These are phyloP conservation scores for Candida sp. DNA, from an alignment of 1,139 yeast genomes.

Conservation along the genomic window DNA sequence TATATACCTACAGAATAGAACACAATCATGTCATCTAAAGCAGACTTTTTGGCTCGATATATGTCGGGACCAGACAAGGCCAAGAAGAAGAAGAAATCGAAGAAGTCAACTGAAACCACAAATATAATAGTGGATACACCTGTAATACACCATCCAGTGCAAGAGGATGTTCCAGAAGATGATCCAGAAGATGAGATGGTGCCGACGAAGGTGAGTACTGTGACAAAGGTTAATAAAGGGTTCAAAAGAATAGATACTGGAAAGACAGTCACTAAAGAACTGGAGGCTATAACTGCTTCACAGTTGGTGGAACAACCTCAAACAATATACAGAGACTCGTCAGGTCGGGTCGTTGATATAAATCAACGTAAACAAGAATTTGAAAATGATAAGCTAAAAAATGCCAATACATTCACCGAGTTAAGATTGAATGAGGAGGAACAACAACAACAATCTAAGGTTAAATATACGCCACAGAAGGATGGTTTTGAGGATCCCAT, in stretches of 20 bases:
- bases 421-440: conserved; percentile 7
- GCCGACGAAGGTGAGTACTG: conserved; percentile 19
- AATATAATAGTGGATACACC: conserved; percentile 10
- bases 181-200: conserved; percentile 12
- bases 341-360: conserved; percentile 37
- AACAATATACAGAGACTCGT: conserved; percentile 39
- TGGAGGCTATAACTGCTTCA: neutral
- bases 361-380: conserved; percentile 18
- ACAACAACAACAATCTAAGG: conserved; percentile 25
- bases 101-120: conserved; percentile 4
- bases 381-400: conserved; percentile 32
- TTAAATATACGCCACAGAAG: conserved; percentile 27
- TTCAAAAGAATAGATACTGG: conserved; percentile 38
- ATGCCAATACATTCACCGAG: conserved; percentile 5
- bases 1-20: too few species aligned
- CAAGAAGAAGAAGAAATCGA: conserved; percentile 9
- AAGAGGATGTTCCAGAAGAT: conserved; percentile 3
- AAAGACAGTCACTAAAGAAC: conserved; percentile 7
- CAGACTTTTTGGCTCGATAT: conserved; percentile 17
- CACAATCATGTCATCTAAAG: conserved; percentile 1
- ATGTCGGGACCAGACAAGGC: conserved; percentile 6
- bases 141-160: conserved; percentile 2
- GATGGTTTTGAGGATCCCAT: neutral
- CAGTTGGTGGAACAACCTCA: conserved; percentile 7
- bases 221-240: conserved; percentile 20